Percentiles rank a stretch among this genome's conserved stretches.
phyloP scores from a whole-genome alignment of 1,284 basidiomycete genomes.

The Taiwanofungus camphoratus region DNA sequence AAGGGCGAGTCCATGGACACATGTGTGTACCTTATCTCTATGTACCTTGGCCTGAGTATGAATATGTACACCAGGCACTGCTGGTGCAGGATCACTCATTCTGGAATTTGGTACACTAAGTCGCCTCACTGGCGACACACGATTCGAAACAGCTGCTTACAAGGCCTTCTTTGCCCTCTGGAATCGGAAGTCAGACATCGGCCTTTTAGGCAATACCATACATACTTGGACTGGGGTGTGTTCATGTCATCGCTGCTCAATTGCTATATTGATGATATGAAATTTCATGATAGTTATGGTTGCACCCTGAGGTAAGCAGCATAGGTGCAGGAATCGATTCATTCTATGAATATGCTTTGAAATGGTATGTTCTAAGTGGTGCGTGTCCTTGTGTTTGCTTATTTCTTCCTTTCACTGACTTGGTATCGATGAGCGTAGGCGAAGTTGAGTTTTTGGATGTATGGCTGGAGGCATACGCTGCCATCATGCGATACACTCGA shows the following conservation, averaged over 20 bases:
- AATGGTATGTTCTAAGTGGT: slow-evolving; percentile 89
- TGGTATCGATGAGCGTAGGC: slow-evolving; percentile 44
- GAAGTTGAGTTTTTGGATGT: slow-evolving; percentile 87
- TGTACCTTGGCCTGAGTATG: background rate
- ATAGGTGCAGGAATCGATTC: slow-evolving; percentile 93
- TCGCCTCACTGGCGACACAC: slow-evolving; percentile 79
- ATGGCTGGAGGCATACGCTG: slow-evolving; percentile 87
- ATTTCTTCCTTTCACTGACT: slow-evolving; percentile 7
- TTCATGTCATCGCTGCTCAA: slow-evolving; percentile 12
- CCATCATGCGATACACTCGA: slow-evolving; percentile 82
- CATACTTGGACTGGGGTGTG: slow-evolving; percentile 73
- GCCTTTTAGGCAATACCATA: slow-evolving; percentile 85
- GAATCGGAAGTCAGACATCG: slow-evolving; percentile 81
- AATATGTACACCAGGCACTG: slow-evolving; percentile 53
- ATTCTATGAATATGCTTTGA: slow-evolving; percentile 88
- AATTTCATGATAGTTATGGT: slow-evolving; percentile 43
- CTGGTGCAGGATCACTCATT: slow-evolving; percentile 87
- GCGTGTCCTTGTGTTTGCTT: slow-evolving; percentile 20
- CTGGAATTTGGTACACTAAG: slow-evolving; percentile 91
- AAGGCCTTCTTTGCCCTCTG: slow-evolving; percentile 89
- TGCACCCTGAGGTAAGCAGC: slow-evolving; percentile 66
- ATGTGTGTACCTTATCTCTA: slow-evolving; percentile 45
- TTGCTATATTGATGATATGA: background rate
- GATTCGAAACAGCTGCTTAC: slow-evolving; percentile 80
- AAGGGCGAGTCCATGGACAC: slow-evolving; percentile 72